Evolutionary conservation across 495 filamentous ascomycete species (phyloP).

Genomic region (Bacidia gigantensis): DNA sequence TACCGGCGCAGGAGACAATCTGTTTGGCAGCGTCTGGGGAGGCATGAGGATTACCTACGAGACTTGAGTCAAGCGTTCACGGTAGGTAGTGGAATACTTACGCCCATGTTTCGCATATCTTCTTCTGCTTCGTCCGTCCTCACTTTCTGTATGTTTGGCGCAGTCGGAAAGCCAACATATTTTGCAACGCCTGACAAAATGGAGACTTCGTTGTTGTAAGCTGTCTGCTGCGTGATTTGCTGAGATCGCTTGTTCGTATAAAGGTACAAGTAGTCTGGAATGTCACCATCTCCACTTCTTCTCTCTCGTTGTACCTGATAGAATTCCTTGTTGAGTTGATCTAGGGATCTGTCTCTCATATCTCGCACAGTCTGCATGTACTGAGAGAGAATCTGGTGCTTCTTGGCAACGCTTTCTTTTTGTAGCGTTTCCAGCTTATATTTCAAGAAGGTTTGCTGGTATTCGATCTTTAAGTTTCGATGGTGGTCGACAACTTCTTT

Average conservation of each 20-base stretch:
- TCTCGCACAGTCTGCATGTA: slow-evolving; percentile 75
- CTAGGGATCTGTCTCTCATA: slow-evolving; percentile 64
- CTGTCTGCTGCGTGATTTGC: slow-evolving; percentile 63
- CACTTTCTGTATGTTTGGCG: slow-evolving; percentile 63
- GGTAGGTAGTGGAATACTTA: slow-evolving; percentile 36
- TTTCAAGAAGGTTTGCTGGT: slow-evolving; percentile 54
- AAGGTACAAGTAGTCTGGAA: slow-evolving; percentile 62
- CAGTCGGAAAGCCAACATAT: slow-evolving; percentile 88
- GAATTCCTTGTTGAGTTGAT: slow-evolving; percentile 67
- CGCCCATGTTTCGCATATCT: slow-evolving; percentile 79
- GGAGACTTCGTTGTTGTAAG: slow-evolving; percentile 88
- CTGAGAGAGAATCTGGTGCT: slow-evolving; percentile 70
- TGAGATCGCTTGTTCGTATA: slow-evolving; percentile 58
- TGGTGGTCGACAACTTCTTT: slow-evolving; percentile 70
- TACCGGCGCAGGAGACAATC: slow-evolving; percentile 22
- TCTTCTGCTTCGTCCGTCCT: slow-evolving; percentile 63
- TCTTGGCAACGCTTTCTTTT: slow-evolving; percentile 60
- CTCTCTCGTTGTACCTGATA: slow-evolving; percentile 87
- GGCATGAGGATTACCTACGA: background rate
- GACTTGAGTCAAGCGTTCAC: background rate
- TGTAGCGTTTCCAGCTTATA: slow-evolving; percentile 60
- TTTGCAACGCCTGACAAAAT: slow-evolving; percentile 83
- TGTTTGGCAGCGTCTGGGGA: slow-evolving; percentile 4
- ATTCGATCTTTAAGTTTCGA: slow-evolving; percentile 61
- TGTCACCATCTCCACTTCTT: slow-evolving; percentile 63